Evolutionary conservation across 1,284 basidiomycete species (phyloP).

Genomic region (Cutaneotrichosporon spelunceum): DNA sequence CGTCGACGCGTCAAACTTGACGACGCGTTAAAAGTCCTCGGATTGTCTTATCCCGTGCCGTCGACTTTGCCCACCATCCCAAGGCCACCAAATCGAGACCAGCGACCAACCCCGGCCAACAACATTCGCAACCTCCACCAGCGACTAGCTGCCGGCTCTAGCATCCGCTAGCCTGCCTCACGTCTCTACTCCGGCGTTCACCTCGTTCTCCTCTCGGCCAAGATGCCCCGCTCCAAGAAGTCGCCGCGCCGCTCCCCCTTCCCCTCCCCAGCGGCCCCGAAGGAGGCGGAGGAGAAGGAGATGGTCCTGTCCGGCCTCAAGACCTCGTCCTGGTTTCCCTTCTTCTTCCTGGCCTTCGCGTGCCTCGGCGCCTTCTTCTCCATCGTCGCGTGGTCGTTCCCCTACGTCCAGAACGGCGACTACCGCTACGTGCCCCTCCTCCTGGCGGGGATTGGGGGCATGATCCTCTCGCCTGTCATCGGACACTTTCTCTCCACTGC

Average conservation of each 20-base stretch:
- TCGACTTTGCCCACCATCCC: no score
- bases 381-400: constrained; percentile 1
- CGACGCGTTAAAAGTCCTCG: not conserved
- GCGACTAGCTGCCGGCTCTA: no score
- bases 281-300: no score
- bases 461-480: not conserved
- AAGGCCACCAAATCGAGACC: no score
- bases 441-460: constrained; percentile 3
- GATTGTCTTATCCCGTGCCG: no score
- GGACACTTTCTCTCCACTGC: not conserved
- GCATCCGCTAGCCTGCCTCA: not conserved
- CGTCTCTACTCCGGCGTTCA: not conserved
- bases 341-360: constrained; percentile 8
- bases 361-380: constrained; percentile 5
- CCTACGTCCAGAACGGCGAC: constrained; percentile 2
- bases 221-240: not conserved
- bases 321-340: constrained; percentile 4
- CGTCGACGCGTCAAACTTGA: not conserved
- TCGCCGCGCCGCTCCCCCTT: not conserved
- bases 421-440: not conserved
- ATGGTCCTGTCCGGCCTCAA: not conserved
- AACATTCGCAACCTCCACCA: not conserved
- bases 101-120: not conserved
- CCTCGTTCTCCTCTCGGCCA: not conserved
- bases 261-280: no score